A percentile compares a stretch with the other conserved stretches of the same genome.
Evolutionary conservation across 306 rosid genomes (phyloP).

Genomic region (Acmispon strigosus): DNA sequence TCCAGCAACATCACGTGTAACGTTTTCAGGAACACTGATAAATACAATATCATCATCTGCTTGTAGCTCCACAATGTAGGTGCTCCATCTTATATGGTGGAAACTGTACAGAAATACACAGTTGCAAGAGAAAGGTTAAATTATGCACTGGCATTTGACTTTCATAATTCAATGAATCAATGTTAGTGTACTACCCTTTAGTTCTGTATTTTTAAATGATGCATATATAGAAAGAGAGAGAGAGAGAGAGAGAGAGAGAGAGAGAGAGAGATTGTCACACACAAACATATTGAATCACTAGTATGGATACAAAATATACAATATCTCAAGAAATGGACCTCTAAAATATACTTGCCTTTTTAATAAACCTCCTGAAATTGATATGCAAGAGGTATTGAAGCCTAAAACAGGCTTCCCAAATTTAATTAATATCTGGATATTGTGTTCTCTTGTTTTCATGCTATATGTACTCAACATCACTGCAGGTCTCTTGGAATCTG

Average conservation of each 20-base stretch:
- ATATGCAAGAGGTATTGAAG: slow-evolving; percentile 68
- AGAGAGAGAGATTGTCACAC: neutral
- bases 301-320: neutral
- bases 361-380: slow-evolving; percentile 64
- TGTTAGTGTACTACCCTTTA: neutral
- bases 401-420: slow-evolving; percentile 74
- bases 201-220: neutral
- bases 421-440: slow-evolving; percentile 40
- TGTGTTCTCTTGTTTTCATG: slow-evolving; percentile 59
- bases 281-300: neutral
- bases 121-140: slow-evolving; percentile 10
- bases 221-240: neutral
- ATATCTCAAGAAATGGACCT: neutral
- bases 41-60: slow-evolving; percentile 44
- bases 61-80: slow-evolving; percentile 50
- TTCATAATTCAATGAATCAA: neutral
- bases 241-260: neutral
- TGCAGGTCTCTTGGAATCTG: slow-evolving; percentile 71
- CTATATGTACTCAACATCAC: slow-evolving; percentile 76
- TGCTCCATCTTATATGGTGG: slow-evolving; percentile 38
- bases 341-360: slow-evolving; percentile 48
- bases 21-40: slow-evolving; percentile 66
- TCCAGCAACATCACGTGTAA: slow-evolving; percentile 73
- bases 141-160: neutral
- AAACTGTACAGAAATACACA: slow-evolving; percentile 44